A percentile compares a stretch with the other conserved stretches of the same genome.
Conservation (phyloP, 768 basidiomycete species). For the Cyclocybe cylindracea region DNA sequence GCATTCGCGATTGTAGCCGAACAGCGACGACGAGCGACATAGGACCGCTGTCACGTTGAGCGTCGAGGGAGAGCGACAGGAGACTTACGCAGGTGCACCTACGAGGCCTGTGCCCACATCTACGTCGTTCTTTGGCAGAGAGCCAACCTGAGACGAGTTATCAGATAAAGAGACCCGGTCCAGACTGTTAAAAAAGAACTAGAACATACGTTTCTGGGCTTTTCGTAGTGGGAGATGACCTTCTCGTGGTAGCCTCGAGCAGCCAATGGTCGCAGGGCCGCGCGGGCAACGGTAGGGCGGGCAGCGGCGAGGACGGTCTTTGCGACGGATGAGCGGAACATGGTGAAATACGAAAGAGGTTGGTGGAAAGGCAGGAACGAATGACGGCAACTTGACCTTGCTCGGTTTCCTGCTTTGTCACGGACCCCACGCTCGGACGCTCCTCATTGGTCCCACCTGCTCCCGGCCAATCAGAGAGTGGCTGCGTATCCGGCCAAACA, state of each 20-base stretch:
- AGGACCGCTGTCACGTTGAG: slow-evolving; percentile 7
- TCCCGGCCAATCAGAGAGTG: slow-evolving; percentile 13
- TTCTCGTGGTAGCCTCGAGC: slow-evolving; percentile 90
- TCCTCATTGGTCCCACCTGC: slow-evolving; percentile 10
- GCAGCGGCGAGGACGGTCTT: slow-evolving; percentile 50
- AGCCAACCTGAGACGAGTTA: slow-evolving; percentile 80
- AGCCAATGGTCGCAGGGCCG: slow-evolving; percentile 48
- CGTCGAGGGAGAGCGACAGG: slow-evolving; percentile 1
- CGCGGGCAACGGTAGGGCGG: slow-evolving; percentile 40
- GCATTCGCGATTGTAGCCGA: slow-evolving; percentile 8
- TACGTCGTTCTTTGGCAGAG: slow-evolving; percentile 85
- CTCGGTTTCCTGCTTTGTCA: slow-evolving; percentile 2
- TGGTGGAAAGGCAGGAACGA: slow-evolving; percentile 1
- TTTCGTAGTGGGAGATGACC: slow-evolving; percentile 97
- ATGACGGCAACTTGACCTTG: not conserved
- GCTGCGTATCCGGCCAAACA: not conserved
- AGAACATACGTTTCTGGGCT: slow-evolving; percentile 87
- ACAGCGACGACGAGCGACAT: slow-evolving; percentile 13
- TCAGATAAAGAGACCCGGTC: slow-evolving; percentile 54
- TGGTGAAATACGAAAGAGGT: slow-evolving; percentile 43
- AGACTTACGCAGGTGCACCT: slow-evolving; percentile 89
- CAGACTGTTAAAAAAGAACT: slow-evolving; percentile 33
- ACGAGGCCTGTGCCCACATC: slow-evolving; percentile 98
- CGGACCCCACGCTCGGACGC: slow-evolving; percentile 11
- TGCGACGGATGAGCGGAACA: slow-evolving; percentile 68